Conservation (phyloP, 139 green algal species). For the Raphidocelis subcapitata region DNA sequence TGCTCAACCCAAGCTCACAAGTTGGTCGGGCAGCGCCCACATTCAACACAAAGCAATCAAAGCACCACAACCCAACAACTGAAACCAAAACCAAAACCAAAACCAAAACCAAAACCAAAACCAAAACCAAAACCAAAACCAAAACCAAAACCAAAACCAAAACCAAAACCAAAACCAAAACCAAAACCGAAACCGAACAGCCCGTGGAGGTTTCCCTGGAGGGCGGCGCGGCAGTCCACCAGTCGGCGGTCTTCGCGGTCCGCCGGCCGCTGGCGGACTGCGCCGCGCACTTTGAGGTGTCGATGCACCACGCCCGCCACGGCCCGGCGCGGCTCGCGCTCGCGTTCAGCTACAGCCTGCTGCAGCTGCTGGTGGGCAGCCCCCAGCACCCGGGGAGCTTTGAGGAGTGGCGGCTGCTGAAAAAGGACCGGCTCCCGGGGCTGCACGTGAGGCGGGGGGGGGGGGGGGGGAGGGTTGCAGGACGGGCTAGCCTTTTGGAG, state of each 20-base stretch:
- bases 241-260: slow-evolving; percentile 24
- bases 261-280: slow-evolving; percentile 6
- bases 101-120: too few relatives aligned
- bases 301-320: background rate
- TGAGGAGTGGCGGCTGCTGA: slow-evolving; percentile 17
- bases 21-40: too few relatives aligned
- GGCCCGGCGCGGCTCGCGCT: slow-evolving; percentile 5
- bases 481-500: too few relatives aligned
- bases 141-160: too few relatives aligned
- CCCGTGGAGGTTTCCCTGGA: background rate
- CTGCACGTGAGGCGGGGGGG: slow-evolving; percentile 3
- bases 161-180: too few relatives aligned
- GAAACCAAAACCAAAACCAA: too few relatives aligned
- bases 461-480: background rate
- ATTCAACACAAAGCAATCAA: too few relatives aligned
- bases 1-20: too few relatives aligned
- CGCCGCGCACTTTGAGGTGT: slow-evolving; percentile 3
- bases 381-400: slow-evolving; percentile 2
- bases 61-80: too few relatives aligned
- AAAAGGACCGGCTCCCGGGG: background rate
- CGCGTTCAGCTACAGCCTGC: slow-evolving; percentile 13
- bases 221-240: background rate
- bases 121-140: too few relatives aligned
- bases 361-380: slow-evolving; percentile 21
- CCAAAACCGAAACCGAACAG: too few relatives aligned